Evolutionary conservation across 441 rosid genomes (phyloP), one percentile per base, ranked within the genome.

Genomic region (Bocquillonia castaneifolia): DNA sequence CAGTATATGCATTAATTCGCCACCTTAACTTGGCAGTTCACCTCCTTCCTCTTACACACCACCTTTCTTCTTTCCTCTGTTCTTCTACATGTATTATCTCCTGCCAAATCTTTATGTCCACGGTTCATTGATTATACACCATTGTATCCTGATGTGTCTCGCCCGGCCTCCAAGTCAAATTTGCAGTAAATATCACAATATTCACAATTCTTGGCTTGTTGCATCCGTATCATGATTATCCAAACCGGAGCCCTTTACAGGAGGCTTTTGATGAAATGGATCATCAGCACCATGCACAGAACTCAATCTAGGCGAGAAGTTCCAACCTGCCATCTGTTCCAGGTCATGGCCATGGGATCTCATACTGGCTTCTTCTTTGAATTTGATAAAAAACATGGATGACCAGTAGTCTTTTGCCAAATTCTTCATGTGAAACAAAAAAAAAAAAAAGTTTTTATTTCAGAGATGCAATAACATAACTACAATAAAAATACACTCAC

Each of bases 361-460:
- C 78, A 68, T 67, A 58, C 79, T 67, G 42, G 80, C 85, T 69
- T 87, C 94, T 72, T 90, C 94, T 77, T 84, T 93, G 77, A 91
- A 85, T 84, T 89, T 89, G 76, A 89, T 76, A 84, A 82, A 93
- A 80, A 73, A 91, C 76, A 82, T 82, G 15, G 97, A 93, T 68
- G 96, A 85, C 96, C 94, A 91, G 79, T 85, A 93, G 79, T 91
- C 98, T 81, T 78, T 89, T 42, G 74, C 85, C 79, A 93, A 80
- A 77, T 88, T 91, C 96, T 93, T 72, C 76, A 72, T 53, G 51
- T 22, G 3, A 58, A 57, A n/a, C n/a, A n/a, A 32, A 61, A 70
- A 2, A 55, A 20, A 8, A n/a, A 31, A 5, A 7, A 42, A 42
- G 47, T 51, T 68, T 39, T n/a, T n/a, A n/a, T n/a, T n/a, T n/a